These are phyloP conservation scores for Uronychia binucleata DNA, from an alignment of 73 alveolate genomes.

Conservation along the genomic window DNA sequence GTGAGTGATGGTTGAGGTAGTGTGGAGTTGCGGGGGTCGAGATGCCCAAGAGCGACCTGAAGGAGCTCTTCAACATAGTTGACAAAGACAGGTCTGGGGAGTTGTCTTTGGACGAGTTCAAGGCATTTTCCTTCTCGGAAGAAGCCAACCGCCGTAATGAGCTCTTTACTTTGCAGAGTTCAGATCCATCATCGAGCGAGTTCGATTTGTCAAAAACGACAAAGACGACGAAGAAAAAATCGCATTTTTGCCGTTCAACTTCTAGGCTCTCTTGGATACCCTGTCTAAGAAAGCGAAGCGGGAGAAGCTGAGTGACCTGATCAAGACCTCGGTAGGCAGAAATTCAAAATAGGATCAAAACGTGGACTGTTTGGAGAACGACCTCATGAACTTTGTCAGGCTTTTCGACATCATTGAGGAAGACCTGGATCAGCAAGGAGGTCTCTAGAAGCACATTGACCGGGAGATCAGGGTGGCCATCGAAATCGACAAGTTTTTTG, in stretches of 20 bases:
- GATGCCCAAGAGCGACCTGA: background rate
- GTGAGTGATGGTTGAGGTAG: conserved; percentile 17
- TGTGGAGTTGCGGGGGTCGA: too few relatives aligned
- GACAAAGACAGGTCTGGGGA: conserved; percentile 50
- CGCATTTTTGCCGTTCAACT: background rate
- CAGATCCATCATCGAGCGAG: background rate
- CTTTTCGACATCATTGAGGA: background rate
- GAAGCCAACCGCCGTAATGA: conserved; percentile 1
- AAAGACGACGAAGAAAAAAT: background rate
- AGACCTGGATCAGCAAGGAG: background rate
- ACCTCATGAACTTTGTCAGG: background rate
- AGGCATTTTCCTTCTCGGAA: conserved; percentile 13
- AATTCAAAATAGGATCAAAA: background rate
- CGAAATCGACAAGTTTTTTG: background rate
- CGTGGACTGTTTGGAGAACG: background rate
- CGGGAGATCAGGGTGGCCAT: background rate
- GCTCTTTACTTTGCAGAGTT: background rate
- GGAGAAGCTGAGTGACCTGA: background rate
- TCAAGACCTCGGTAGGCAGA: background rate
- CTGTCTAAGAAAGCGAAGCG: background rate
- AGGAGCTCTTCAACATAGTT: conserved; percentile 18
- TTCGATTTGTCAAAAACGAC: background rate
- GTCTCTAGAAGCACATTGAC: background rate
- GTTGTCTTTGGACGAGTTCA: conserved; percentile 26
- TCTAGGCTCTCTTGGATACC: background rate